Base-by-base conservation (phyloP, 768 basidiomycete species). In the Collybia nuda region DNA sequence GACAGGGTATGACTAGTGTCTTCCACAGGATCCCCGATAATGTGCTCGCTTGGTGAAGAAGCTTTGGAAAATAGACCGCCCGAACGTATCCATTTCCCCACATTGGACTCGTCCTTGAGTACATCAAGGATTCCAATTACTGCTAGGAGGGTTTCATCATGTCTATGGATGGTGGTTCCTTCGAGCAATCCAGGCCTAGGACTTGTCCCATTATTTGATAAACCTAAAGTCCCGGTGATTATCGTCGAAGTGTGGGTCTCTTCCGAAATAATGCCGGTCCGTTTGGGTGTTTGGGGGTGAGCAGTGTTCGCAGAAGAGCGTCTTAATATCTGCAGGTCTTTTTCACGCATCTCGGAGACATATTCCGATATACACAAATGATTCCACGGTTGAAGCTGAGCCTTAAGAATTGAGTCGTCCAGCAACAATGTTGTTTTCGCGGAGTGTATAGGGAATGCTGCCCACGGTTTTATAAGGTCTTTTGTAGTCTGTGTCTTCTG, bases 351-450 rank as follows among this genome's bases (percentile, higher is more conserved):
- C 7, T 12, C 26, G 7, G 26, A 67, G 14, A 74, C 69, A 60
- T 90, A 91, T 57, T 90, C 89, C 12, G 67, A 72, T 54, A 91
- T 76, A 61, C 84, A 87, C 12, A 91, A 65, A 61, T 93, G 90
- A 58, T 89, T 93, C 69, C 80, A 86, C 0, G 89, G 90, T 61
- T 93, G 90, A 8, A 85, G 69, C 18, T 67, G 75, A 0, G 76
- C 78, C 52, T 81, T 80, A 8, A 70, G 64, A 2, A 72, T 83
- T 1, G 77, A 79, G 54, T 81, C 78, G 54, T 81, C 79, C 7
- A 81, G 63, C 8, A 81, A 67, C 5, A 79, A 52, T 0, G 78
- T 78, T 2, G 74, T 71, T 18, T 48, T 62, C 1, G 67, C 69
- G 0, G 79, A 81, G 52, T 77, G 75, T 9, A 28, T n/a, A 11